Conservation (phyloP, 139 green algal species). For the Chlorella sp. region DNA sequence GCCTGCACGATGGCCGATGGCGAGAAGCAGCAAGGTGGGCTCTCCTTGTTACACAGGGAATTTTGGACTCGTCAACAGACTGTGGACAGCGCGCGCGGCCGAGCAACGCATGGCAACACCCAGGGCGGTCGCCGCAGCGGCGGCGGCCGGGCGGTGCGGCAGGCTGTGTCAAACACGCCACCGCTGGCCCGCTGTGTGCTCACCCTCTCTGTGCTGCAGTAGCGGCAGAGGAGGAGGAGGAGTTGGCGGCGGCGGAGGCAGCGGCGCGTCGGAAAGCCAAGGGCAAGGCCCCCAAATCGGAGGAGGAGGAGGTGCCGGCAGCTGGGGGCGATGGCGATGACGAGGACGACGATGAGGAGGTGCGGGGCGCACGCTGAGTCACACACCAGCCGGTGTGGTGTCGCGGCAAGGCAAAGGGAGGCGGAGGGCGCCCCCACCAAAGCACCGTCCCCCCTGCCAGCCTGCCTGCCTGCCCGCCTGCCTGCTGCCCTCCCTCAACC, state of each 20-base stretch:
- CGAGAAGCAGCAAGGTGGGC: background rate
- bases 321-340: slow-evolving; percentile 32
- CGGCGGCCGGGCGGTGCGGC: background rate
- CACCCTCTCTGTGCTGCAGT: too few relatives aligned
- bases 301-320: background rate
- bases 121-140: background rate
- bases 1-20: background rate
- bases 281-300: slow-evolving; percentile 27
- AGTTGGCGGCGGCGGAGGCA: background rate
- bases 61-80: background rate
- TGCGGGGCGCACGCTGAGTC: background rate
- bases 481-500: background rate
- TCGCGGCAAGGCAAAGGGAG: too few relatives aligned
- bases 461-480: background rate
- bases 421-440: background rate
- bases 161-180: background rate
- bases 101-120: background rate
- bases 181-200: too few relatives aligned
- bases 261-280: slow-evolving; percentile 7
- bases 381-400: background rate
- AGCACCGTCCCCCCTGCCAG: background rate
- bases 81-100: background rate
- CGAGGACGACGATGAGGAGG: slow-evolving; percentile 39
- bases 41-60: background rate
- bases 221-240: slow-evolving; percentile 8